Percentiles rank a stretch among this genome's conserved stretches.
phyloP scores from a whole-genome alignment of 139 green algal species.

The Micromonas commoda region DNA sequence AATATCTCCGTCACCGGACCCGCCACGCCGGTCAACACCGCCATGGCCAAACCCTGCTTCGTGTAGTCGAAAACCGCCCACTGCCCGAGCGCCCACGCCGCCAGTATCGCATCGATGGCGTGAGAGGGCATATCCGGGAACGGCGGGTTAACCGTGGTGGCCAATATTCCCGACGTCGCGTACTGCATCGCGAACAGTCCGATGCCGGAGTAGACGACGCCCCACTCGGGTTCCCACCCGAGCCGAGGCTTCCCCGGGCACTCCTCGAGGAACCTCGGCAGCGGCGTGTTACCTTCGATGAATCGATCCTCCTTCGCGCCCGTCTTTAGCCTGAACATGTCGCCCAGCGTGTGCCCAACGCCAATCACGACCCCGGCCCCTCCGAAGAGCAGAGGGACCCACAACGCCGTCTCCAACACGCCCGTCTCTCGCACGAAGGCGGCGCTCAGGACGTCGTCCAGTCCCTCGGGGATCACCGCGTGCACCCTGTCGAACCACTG shows the following conservation, averaged over 20 bases:
- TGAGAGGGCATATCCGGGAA: not conserved
- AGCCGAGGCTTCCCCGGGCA: not conserved
- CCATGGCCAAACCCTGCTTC: constrained; percentile 23
- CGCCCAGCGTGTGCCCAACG: constrained; percentile 40
- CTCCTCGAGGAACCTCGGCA: not conserved
- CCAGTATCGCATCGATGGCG: not conserved
- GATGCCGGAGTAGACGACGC: not conserved
- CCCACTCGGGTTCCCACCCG: not conserved
- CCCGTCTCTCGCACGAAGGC: constrained; percentile 18
- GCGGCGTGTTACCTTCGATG: not conserved
- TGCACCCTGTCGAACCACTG: not conserved
- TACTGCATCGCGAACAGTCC: constrained; percentile 16
- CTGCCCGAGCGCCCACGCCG: not conserved
- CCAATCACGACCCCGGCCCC: constrained; percentile 57
- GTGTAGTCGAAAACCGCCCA: constrained; percentile 25
- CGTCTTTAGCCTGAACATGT: constrained; percentile 8
- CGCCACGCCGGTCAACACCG: constrained; percentile 18
- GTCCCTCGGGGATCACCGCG: not conserved
- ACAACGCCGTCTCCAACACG: constrained; percentile 52
- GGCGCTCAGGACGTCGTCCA: not conserved
- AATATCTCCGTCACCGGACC: constrained; percentile 32
- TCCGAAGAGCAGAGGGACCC: constrained; percentile 61
- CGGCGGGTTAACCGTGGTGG: not conserved
- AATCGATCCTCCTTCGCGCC: constrained; percentile 2
- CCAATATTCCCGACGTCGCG: not conserved